Evolutionary conservation across 1,284 basidiomycete species (phyloP).

Genomic region (Cryptococcus sp.): DNA sequence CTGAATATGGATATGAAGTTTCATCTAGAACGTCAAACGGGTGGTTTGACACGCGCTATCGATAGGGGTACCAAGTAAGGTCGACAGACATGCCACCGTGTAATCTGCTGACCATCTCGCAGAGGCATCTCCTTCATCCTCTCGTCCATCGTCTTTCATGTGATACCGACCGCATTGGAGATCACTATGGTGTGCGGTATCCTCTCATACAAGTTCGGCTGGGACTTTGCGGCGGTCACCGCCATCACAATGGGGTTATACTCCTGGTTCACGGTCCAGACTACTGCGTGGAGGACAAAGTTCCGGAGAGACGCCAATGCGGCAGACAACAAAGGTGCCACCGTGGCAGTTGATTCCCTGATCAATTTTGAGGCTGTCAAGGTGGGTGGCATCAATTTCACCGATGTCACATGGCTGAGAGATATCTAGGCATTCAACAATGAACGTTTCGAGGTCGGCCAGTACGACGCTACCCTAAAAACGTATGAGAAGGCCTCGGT

Average conservation of each 20-base stretch:
- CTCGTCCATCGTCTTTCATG: slow-evolving; percentile 90
- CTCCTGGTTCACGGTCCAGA: slow-evolving; percentile 95
- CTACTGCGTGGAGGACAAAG: slow-evolving; percentile 93
- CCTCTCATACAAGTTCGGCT: slow-evolving; percentile 95
- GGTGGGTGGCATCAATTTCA: slow-evolving; percentile 55
- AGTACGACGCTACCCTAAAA: slow-evolving; percentile 87
- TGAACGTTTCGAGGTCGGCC: slow-evolving; percentile 83
- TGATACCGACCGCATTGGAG: slow-evolving; percentile 92
- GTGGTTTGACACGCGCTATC: slow-evolving; percentile 92
- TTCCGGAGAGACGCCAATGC: slow-evolving; percentile 95
- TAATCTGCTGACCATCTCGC: slow-evolving; percentile 9
- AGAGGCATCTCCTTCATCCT: slow-evolving; percentile 96
- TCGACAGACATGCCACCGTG: not conserved
- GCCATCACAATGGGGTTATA: slow-evolving; percentile 83
- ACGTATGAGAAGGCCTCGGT: slow-evolving; percentile 89
- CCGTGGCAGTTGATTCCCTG: slow-evolving; percentile 88
- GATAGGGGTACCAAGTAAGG: slow-evolving; percentile 93
- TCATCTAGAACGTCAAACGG: slow-evolving; percentile 90
- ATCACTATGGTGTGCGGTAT: slow-evolving; percentile 98
- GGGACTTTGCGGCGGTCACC: slow-evolving; percentile 93
- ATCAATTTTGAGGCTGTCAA: slow-evolving; percentile 99
- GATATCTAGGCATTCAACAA: slow-evolving; percentile 88
- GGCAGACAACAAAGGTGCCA: slow-evolving; percentile 95
- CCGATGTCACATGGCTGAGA: slow-evolving; percentile 3
- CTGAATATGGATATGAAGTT: slow-evolving; percentile 89